Percentiles rank a stretch among this genome's conserved stretches.
These are phyloP conservation scores for Tylopilus plumbeoviolaceoides DNA, from an alignment of 768 basidiomycete genomes.

Conservation along the genomic window DNA sequence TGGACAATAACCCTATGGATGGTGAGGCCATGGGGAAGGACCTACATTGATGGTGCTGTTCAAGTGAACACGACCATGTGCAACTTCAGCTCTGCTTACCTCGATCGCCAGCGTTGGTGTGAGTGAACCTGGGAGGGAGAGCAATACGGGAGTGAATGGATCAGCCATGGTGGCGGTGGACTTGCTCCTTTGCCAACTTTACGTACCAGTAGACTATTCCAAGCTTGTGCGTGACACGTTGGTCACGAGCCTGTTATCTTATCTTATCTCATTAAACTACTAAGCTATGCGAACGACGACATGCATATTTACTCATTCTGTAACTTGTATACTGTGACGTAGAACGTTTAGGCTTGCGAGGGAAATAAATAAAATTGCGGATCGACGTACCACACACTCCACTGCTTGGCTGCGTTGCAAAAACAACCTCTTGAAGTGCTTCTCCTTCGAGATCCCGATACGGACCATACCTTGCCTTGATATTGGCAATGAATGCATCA, in stretches of 20 bases:
- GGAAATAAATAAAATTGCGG: background rate
- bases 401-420: slow-evolving; percentile 78
- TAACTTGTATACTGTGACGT: slow-evolving; percentile 25
- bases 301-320: slow-evolving; percentile 11
- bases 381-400: slow-evolving; percentile 71
- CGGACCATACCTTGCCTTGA: slow-evolving; percentile 59
- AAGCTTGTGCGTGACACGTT: background rate
- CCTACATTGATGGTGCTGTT: slow-evolving; percentile 30
- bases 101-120: slow-evolving; percentile 62
- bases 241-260: slow-evolving; percentile 2
- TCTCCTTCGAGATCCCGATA: slow-evolving; percentile 59
- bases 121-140: slow-evolving; percentile 47
- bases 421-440: slow-evolving; percentile 61
- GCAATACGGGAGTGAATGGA: slow-evolving; percentile 40
- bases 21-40: slow-evolving; percentile 65
- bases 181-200: background rate
- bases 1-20: slow-evolving; percentile 66
- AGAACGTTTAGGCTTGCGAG: background rate
- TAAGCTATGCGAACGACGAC: too few species aligned
- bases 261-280: slow-evolving; percentile 2
- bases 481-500: slow-evolving; percentile 55
- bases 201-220: background rate
- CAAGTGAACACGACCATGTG: background rate
- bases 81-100: slow-evolving; percentile 32
- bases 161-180: background rate